Conservation (phyloP, 768 basidiomycete genomes). For the Boletus rubescentipes region DNA sequence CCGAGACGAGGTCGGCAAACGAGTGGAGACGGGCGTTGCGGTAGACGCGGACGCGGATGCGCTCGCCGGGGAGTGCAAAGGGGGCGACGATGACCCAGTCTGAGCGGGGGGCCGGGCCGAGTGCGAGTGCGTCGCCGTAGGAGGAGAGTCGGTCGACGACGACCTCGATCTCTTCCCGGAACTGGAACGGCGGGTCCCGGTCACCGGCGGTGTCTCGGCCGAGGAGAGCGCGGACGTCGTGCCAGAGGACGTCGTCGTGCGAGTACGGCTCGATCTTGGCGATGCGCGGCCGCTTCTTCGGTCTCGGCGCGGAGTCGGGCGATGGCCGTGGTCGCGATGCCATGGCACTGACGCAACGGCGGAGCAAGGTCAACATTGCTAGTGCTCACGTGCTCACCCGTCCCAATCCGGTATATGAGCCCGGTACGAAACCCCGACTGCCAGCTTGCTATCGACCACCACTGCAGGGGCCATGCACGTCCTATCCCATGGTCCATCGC, state of each 20-base stretch:
- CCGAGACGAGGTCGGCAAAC: conserved; percentile 68
- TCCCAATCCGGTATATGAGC: neutral
- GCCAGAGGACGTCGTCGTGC: conserved; percentile 70
- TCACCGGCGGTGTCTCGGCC: conserved; percentile 61
- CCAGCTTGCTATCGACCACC: neutral
- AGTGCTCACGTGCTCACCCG: neutral
- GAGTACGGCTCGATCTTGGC: conserved; percentile 54
- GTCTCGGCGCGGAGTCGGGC: no score
- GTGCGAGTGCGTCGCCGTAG: conserved; percentile 62
- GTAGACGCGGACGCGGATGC: conserved; percentile 69
- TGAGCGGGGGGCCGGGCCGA: conserved; percentile 44
- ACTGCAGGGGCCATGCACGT: conserved; percentile 10
- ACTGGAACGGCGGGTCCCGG: conserved; percentile 58
- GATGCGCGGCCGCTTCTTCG: conserved; percentile 31
- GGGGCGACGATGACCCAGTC: conserved; percentile 86
- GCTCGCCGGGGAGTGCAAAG: conserved; percentile 83
- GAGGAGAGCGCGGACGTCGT: conserved; percentile 67
- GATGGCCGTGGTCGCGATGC: no score
- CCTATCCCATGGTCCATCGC: neutral
- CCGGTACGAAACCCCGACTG: neutral
- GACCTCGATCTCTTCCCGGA: conserved; percentile 64
- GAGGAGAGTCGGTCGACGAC: conserved; percentile 64
- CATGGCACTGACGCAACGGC: no score
- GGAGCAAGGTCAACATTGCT: neutral
- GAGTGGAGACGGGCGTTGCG: conserved; percentile 71